Evolutionary conservation across 208 protist species (phyloP).

Genomic region (Trypanosomatidae sp.): DNA sequence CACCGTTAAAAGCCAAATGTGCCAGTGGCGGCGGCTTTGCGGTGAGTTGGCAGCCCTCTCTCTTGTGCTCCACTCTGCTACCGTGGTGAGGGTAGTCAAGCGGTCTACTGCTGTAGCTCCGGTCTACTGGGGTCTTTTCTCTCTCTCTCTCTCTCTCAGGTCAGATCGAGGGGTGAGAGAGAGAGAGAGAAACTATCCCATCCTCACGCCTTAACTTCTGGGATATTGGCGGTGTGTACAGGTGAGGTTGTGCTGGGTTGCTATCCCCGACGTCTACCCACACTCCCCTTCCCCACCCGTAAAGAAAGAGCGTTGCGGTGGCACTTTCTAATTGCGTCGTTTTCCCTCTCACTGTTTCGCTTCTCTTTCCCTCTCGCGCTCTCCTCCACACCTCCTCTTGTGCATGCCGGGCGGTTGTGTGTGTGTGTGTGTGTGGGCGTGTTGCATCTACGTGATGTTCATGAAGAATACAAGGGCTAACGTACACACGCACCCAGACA

Average conservation of each 20-base stretch:
- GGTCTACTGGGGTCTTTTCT: background rate
- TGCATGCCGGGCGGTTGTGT: background rate
- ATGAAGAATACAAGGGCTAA: background rate
- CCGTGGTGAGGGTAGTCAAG: background rate
- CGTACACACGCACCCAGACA: background rate
- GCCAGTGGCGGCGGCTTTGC: background rate
- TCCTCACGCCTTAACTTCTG: background rate
- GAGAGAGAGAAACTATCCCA: background rate
- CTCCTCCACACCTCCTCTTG: constrained; percentile 2
- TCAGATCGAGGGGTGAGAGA: background rate
- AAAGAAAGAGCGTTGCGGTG: background rate
- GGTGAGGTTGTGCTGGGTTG: background rate
- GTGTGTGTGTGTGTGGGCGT: background rate
- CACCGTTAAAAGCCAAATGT: background rate
- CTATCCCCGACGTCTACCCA: background rate
- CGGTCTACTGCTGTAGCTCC: background rate
- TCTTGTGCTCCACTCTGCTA: background rate
- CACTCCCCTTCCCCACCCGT: background rate
- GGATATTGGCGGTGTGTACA: background rate
- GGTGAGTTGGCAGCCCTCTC: background rate
- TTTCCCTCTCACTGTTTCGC: background rate
- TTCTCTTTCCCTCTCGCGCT: background rate
- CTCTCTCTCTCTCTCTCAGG: background rate
- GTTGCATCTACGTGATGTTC: background rate
- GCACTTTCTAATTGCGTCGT: background rate